These are phyloP conservation scores for Curvularia hawaiiensis DNA, from an alignment of 2,329 filamentous ascomycete genomes.

Conservation along the genomic window DNA sequence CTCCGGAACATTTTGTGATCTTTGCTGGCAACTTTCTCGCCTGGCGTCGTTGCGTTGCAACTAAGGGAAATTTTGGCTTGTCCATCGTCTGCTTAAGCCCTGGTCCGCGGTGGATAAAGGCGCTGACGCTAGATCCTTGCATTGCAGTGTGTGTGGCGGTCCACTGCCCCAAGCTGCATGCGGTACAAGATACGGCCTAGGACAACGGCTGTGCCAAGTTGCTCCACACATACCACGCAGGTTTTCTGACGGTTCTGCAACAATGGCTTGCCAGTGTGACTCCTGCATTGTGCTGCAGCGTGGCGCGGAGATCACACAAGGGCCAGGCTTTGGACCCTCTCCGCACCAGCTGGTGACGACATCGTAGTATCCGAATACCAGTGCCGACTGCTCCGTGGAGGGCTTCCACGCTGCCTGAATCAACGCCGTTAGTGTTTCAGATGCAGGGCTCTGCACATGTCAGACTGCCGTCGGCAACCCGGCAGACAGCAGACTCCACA, in stretches of 20 bases:
- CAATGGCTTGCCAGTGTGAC: not conserved
- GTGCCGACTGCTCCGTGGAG: not conserved
- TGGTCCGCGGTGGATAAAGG: no score
- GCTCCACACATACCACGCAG: not conserved
- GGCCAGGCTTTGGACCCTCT: not conserved
- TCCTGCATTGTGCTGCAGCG: conserved; percentile 1
- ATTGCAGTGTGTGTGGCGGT: not conserved
- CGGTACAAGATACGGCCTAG: not conserved
- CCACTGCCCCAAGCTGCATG: not conserved
- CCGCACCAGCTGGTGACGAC: not conserved
- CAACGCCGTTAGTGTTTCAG: not conserved
- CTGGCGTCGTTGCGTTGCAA: not conserved
- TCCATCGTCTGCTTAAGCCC: not conserved
- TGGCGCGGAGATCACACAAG: not conserved
- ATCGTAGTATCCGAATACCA: not conserved
- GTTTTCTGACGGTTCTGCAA: not conserved
- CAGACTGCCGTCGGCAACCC: not conserved
- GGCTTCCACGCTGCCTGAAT: not conserved
- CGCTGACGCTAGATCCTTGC: not conserved
- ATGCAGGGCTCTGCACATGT: not conserved
- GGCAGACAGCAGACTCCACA: not conserved
- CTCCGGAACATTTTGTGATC: not conserved
- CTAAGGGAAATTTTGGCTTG: not conserved
- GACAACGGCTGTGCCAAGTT: not conserved
- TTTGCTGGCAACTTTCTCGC: not conserved